These are phyloP conservation scores for Hansenula sp. DNA, from an alignment of 1,139 yeast species.

Conservation along the genomic window DNA sequence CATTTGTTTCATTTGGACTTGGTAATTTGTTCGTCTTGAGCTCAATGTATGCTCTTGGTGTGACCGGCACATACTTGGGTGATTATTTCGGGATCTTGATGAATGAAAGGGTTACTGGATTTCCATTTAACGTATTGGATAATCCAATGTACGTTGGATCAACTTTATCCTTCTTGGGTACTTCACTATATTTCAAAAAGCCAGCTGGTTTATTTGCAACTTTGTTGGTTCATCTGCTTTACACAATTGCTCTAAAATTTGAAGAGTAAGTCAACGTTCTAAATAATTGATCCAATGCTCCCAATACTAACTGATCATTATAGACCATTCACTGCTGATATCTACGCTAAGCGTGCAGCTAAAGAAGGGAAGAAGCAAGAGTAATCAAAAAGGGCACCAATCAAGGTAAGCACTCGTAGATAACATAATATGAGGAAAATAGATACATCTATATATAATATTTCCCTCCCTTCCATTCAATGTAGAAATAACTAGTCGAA, in stretches of 20 bases:
- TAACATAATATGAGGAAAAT: too few relatives aligned
- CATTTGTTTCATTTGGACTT: slow-evolving; percentile 44
- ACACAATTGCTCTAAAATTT: slow-evolving; percentile 74
- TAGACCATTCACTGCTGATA: slow-evolving; percentile 83
- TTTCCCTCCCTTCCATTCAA: too few relatives aligned
- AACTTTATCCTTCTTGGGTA: slow-evolving; percentile 82
- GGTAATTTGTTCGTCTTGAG: slow-evolving; percentile 80
- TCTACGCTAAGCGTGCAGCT: slow-evolving; percentile 65
- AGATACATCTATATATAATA: too few relatives aligned
- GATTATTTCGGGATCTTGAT: slow-evolving; percentile 96
- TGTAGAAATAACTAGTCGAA: too few relatives aligned
- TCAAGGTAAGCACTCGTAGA: too few relatives aligned
- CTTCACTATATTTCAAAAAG: slow-evolving; percentile 84
- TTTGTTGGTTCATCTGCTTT: slow-evolving; percentile 73
- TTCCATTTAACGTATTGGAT: slow-evolving; percentile 86
- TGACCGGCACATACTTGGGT: slow-evolving; percentile 94
- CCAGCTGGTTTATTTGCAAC: slow-evolving; percentile 83
- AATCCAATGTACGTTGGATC: slow-evolving; percentile 98
- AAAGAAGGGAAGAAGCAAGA: slow-evolving; percentile 26
- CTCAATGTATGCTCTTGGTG: slow-evolving; percentile 93
- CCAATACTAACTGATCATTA: slow-evolving; percentile 6
- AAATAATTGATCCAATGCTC: not conserved
- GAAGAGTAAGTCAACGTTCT: slow-evolving; percentile 53
- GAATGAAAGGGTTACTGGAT: slow-evolving; percentile 85
- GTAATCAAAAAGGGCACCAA: too few relatives aligned